A percentile compares a stretch with the other conserved stretches of the same genome.
Conservation (phyloP, 164 flowering plant species). For the Piper betle region DNA sequence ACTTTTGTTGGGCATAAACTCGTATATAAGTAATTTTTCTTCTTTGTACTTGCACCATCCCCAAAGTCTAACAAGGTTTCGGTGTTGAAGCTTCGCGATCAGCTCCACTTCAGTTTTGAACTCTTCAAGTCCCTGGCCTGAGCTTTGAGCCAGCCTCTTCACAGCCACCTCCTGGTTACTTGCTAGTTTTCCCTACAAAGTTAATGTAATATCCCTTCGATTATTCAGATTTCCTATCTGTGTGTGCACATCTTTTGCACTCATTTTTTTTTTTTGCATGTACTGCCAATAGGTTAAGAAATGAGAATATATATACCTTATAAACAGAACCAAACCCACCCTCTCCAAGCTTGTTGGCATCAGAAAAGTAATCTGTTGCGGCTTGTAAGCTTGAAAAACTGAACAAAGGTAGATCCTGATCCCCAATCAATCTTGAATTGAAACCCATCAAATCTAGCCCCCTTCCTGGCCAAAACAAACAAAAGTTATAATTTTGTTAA, state of each 20-base stretch:
- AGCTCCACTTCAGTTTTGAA: constrained; percentile 25
- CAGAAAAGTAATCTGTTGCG: constrained; percentile 8
- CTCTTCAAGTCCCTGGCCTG: constrained; percentile 28
- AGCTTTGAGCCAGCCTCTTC: constrained; percentile 26
- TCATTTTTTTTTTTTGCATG: too few species aligned
- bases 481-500: background rate
- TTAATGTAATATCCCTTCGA: background rate
- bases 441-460: background rate
- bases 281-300: background rate
- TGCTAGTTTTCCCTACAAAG: constrained; percentile 19
- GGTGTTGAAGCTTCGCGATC: constrained; percentile 31
- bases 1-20: constrained; percentile 26
- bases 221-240: background rate
- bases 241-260: too few species aligned
- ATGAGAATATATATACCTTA: constrained; percentile 1
- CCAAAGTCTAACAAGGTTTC: constrained; percentile 28
- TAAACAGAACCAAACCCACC: constrained; percentile 13
- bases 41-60: constrained; percentile 25
- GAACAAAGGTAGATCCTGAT: constrained; percentile 1
- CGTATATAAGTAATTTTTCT: constrained; percentile 30
- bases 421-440: background rate
- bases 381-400: constrained; percentile 11
- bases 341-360: constrained; percentile 7
- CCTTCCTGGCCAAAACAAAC: background rate
- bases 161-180: constrained; percentile 29